A percentile compares a stretch with the other conserved stretches of the same genome.
These are phyloP conservation scores for Trypanosoma cruzi DNA, from an alignment of 208 protist genomes.

Conservation along the genomic window DNA sequence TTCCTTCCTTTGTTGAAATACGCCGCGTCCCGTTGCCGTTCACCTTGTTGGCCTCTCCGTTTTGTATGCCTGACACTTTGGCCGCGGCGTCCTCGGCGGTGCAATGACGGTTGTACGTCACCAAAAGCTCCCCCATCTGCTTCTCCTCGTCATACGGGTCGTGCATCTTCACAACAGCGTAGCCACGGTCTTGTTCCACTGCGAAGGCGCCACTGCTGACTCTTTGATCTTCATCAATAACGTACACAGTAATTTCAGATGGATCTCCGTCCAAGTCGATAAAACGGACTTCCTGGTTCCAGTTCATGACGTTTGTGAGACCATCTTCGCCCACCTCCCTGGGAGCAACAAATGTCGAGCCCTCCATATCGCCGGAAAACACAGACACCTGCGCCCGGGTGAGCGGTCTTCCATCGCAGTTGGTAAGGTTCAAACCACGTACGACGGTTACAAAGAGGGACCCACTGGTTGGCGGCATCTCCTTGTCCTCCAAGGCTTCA, in stretches of 20 bases:
- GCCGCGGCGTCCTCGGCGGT: not conserved
- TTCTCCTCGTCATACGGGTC: conserved; percentile 39
- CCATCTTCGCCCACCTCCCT: conserved; percentile 42
- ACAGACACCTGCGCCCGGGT: conserved; percentile 58
- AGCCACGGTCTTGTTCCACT: conserved; percentile 46
- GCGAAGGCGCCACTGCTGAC: conserved; percentile 48
- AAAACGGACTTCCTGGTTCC: conserved; percentile 92
- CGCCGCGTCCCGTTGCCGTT: not conserved
- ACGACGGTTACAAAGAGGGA: conserved; percentile 83
- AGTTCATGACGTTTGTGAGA: conserved; percentile 53
- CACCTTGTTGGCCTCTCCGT: not conserved
- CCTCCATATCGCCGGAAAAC: conserved; percentile 74
- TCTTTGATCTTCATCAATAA: conserved; percentile 56
- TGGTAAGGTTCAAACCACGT: conserved; percentile 66
- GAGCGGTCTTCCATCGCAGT: conserved; percentile 44
- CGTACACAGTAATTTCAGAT: conserved; percentile 56
- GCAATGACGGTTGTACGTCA: conserved; percentile 81
- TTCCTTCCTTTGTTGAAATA: not conserved
- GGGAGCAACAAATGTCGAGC: conserved; percentile 59
- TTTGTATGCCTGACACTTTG: not conserved
- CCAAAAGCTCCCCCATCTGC: conserved; percentile 65
- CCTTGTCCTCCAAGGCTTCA: conserved; percentile 3
- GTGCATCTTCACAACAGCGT: conserved; percentile 66
- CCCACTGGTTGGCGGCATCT: conserved; percentile 31
- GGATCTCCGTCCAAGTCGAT: conserved; percentile 61